Evolutionary conservation across 768 basidiomycete species (phyloP), one percentile per base, ranked within the genome.

Genomic region (Russula emetica): DNA sequence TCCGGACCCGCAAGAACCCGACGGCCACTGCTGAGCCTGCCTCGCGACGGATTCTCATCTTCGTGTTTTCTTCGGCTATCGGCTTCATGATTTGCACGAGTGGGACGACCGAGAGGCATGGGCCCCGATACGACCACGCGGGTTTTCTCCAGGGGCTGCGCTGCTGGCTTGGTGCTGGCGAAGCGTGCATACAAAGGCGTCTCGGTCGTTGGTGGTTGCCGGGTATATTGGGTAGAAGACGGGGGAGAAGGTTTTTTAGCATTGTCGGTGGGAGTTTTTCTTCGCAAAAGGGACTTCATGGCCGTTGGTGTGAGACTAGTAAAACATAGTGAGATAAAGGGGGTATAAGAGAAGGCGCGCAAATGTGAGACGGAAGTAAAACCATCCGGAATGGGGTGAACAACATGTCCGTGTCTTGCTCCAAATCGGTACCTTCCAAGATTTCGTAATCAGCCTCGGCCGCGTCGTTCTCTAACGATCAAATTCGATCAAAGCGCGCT

Each of bases 181-280:
- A 72, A 73, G 22, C 71, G 71, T 11, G 71, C 70, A 44, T 73
- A 73, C 20, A 73, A 63, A 10, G 72, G 72, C 0, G 72, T 69
- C 28, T 62, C 63, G 11, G 52, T 49, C 6, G 66, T 18, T 14
- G 62, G 9, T 13, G 60, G 50, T 16, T 44, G 62, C 40, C 55
- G 55, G 3, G 57, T 30, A 51, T 58, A 45, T n/a, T 44, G 60
- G 24, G 65, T 3, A 24, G 60, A 22, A 30, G 60, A 14, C 2
- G 65, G 38, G 9, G 68, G 38, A 13, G 62, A 30, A 9, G 67
- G 45, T 36, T 60, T 61, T 13, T 42, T 50, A 32, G n/a, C 36
- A 40, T 3, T 47, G 59, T 64, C 63, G 24, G 56, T 5, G 38
- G 55, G 60, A 10, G n/a, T 3, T 36, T 61, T 67, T 54, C 55